Conservation (phyloP, 352 stramenopile species). For the Phytopythium mirpurense region DNA sequence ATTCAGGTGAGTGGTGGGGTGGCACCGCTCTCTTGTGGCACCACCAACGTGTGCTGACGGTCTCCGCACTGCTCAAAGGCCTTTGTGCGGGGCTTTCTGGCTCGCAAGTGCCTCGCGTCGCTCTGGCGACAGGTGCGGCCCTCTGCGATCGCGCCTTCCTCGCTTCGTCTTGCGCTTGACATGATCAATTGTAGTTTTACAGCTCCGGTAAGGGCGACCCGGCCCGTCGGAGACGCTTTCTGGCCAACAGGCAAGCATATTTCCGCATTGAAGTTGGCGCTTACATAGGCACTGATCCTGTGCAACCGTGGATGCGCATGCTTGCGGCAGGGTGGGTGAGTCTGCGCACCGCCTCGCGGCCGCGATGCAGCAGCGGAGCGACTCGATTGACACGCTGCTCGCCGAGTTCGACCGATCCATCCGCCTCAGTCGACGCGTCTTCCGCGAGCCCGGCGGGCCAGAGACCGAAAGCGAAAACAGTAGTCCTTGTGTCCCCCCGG, state of each 20-base stretch:
- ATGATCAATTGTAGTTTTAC: too few relatives aligned
- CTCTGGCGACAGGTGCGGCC: slow-evolving; percentile 29
- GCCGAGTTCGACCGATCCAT: slow-evolving; percentile 70
- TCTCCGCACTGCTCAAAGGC: slow-evolving; percentile 10
- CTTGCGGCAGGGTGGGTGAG: slow-evolving; percentile 45
- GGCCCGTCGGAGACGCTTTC: slow-evolving; percentile 43
- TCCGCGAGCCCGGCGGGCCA: slow-evolving; percentile 22
- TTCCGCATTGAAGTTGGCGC: too few relatives aligned
- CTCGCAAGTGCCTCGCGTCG: slow-evolving; percentile 11
- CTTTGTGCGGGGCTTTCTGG: slow-evolving; percentile 27
- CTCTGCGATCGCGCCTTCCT: neutral
- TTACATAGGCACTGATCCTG: too few relatives aligned
- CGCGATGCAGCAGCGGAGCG: slow-evolving; percentile 54
- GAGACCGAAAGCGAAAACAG: slow-evolving; percentile 29
- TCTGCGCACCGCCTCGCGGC: slow-evolving; percentile 51
- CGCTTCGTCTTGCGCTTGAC: neutral
- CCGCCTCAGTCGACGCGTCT: slow-evolving; percentile 58
- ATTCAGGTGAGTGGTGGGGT: slow-evolving; percentile 56
- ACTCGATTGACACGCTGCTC: slow-evolving; percentile 82
- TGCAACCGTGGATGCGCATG: too few relatives aligned
- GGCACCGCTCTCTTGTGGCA: too few relatives aligned
- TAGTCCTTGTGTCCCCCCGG: neutral
- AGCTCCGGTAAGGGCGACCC: slow-evolving; percentile 50
- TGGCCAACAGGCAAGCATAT: slow-evolving; percentile 45
- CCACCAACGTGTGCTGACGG: neutral